These are phyloP conservation scores for Calonectria multiphialidica DNA, from an alignment of 2,329 filamentous ascomycete genomes.

Conservation along the genomic window DNA sequence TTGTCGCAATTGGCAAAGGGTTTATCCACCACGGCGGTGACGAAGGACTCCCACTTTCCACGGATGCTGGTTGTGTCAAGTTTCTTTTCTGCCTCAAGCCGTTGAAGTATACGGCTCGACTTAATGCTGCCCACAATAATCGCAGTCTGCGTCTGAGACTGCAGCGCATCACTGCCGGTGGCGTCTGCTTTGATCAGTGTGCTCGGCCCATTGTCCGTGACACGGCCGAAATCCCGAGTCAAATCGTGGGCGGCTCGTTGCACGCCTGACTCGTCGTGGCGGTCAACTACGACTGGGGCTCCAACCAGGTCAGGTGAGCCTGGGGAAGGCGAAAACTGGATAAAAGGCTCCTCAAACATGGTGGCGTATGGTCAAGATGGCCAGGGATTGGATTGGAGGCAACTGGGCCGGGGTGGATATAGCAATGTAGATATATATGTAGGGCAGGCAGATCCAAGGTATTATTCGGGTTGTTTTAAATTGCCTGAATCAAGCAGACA, in stretches of 20 bases:
- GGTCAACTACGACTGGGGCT: constrained; percentile 2
- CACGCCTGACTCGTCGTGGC: neutral
- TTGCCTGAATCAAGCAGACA: neutral
- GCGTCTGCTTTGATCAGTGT: neutral
- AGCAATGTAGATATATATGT: no score
- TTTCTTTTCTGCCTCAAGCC: neutral
- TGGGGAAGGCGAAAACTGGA: neutral
- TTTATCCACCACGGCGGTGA: constrained; percentile 67
- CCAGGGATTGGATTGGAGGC: neutral
- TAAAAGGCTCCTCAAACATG: constrained; percentile 13
- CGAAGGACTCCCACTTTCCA: constrained; percentile 78
- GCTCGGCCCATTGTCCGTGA: neutral
- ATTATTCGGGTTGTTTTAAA: neutral
- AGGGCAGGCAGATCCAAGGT: neutral
- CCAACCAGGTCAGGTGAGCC: neutral
- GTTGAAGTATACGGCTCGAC: neutral
- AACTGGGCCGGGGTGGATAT: neutral
- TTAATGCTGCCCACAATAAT: constrained; percentile 5
- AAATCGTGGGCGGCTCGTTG: neutral
- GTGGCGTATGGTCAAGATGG: neutral
- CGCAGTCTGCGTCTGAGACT: neutral
- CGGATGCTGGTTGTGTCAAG: constrained; percentile 65
- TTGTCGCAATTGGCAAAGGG: constrained; percentile 67
- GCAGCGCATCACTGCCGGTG: neutral
- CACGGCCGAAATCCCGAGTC: neutral